Conservation (phyloP, 2,329 filamentous ascomycete species). For the Claviceps sp. region DNA sequence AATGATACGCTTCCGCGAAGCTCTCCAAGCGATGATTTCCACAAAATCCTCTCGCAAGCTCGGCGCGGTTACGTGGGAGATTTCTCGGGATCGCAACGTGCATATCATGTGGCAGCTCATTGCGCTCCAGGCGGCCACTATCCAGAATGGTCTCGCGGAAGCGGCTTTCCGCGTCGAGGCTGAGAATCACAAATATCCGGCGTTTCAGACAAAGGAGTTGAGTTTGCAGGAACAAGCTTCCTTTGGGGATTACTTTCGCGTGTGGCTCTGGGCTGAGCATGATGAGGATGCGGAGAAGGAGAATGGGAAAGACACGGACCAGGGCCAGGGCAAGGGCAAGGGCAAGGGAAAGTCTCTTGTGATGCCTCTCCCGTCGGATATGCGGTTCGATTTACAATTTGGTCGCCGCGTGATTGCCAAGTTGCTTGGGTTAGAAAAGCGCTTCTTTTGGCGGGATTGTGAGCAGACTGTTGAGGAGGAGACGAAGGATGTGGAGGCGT, state of each 20-base stretch:
- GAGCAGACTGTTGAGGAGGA: conserved; percentile 68
- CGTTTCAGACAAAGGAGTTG: conserved; percentile 35
- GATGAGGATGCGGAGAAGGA: no score
- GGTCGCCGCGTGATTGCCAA: conserved; percentile 80
- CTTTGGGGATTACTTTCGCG: conserved; percentile 58
- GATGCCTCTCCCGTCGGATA: conserved; percentile 56
- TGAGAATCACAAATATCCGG: conserved; percentile 52
- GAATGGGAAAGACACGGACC: no score
- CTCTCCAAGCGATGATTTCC: conserved; percentile 70
- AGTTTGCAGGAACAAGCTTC: conserved; percentile 35
- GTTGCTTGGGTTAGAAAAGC: conserved; percentile 62
- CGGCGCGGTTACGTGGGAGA: conserved; percentile 84
- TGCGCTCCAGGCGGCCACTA: conserved; percentile 55
- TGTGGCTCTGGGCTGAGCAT: conserved; percentile 60
- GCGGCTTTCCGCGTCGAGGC: conserved; percentile 81
- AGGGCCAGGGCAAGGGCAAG: conserved; percentile 21
- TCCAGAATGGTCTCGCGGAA: conserved; percentile 65
- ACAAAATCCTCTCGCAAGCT: conserved; percentile 42
- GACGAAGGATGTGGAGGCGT: conserved; percentile 59
- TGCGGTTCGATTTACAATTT: conserved; percentile 83
- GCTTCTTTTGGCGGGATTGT: conserved; percentile 78
- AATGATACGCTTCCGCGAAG: conserved; percentile 68
- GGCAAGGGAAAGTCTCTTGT: conserved; percentile 54
- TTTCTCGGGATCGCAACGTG: conserved; percentile 67
- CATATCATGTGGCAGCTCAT: conserved; percentile 93